These are phyloP conservation scores for Voacanga thouarsii DNA, from an alignment of 257 asterid species.

Conservation along the genomic window DNA sequence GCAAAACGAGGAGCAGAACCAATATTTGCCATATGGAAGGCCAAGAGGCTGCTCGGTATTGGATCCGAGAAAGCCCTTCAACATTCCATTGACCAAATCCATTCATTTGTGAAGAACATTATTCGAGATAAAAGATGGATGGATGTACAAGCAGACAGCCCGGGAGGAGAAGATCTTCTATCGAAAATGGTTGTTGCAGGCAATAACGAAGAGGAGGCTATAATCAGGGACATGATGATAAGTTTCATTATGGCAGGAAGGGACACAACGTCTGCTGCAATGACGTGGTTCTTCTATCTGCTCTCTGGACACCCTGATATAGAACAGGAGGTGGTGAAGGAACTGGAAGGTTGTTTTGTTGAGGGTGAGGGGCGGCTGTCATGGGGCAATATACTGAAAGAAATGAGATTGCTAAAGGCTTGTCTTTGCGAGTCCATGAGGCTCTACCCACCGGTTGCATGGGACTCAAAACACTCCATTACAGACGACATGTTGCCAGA, in stretches of 20 bases:
- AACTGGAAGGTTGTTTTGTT: constrained; percentile 20
- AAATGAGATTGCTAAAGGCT: constrained; percentile 37
- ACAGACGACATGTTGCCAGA: constrained; percentile 67
- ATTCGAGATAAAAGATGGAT: constrained; percentile 29
- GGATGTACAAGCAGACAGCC: background rate
- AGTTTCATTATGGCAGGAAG: constrained; percentile 71
- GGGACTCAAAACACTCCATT: constrained; percentile 81
- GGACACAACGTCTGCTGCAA: constrained; percentile 64
- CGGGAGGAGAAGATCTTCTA: constrained; percentile 29
- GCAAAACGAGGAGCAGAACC: constrained; percentile 58
- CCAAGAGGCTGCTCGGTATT: constrained; percentile 35
- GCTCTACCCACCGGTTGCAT: constrained; percentile 93
- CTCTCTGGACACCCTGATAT: constrained; percentile 39
- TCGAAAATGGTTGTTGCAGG: constrained; percentile 35
- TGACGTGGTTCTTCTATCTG: constrained; percentile 68
- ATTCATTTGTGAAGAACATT: constrained; percentile 29
- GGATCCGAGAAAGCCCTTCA: constrained; percentile 50
- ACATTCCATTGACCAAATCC: constrained; percentile 41
- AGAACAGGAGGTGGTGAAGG: constrained; percentile 37
- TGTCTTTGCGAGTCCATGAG: constrained; percentile 75
- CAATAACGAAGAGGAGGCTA: constrained; percentile 28
- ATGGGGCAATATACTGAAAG: constrained; percentile 1
- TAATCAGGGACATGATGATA: constrained; percentile 48
- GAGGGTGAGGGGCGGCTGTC: constrained; percentile 41
- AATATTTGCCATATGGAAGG: constrained; percentile 41